Evolutionary conservation across 257 asterid genomes (phyloP).

Genomic region (Echium plantagineum): DNA sequence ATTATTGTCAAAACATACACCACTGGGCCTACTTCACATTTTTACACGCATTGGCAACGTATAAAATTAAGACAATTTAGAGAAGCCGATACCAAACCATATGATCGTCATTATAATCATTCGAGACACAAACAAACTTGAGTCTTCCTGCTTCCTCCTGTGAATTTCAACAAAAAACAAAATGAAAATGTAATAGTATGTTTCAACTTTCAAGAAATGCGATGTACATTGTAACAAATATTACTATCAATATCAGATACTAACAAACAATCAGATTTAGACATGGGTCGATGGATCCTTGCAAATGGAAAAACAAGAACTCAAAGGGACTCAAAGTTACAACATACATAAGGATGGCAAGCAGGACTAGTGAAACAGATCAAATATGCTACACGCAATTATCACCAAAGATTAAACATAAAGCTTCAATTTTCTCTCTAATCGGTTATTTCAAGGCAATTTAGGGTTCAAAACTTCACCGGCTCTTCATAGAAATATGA

Average conservation of each 20-base stretch:
- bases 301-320: too few relatives aligned
- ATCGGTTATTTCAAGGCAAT: too few relatives aligned
- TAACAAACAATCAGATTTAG: background rate
- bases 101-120: conserved; percentile 75
- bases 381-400: too few relatives aligned
- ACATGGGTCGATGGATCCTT: background rate
- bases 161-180: conserved; percentile 15
- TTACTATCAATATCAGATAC: background rate
- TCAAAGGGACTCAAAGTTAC: too few relatives aligned
- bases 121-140: conserved; percentile 77
- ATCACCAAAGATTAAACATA: too few relatives aligned
- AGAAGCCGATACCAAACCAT: conserved; percentile 75
- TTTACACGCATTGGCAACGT: background rate
- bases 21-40: background rate
- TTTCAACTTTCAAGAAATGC: background rate
- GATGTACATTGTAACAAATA: background rate
- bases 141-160: conserved; percentile 93
- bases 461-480: too few relatives aligned
- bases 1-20: background rate
- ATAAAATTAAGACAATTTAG: conserved; percentile 2
- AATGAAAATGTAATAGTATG: too few relatives aligned
- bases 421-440: too few relatives aligned
- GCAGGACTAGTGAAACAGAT: too few relatives aligned
- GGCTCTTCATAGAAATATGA: too few relatives aligned
- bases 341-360: too few relatives aligned